Evolutionary conservation across 306 rosid genomes (phyloP).

Genomic region (Leucaena leucocephala): DNA sequence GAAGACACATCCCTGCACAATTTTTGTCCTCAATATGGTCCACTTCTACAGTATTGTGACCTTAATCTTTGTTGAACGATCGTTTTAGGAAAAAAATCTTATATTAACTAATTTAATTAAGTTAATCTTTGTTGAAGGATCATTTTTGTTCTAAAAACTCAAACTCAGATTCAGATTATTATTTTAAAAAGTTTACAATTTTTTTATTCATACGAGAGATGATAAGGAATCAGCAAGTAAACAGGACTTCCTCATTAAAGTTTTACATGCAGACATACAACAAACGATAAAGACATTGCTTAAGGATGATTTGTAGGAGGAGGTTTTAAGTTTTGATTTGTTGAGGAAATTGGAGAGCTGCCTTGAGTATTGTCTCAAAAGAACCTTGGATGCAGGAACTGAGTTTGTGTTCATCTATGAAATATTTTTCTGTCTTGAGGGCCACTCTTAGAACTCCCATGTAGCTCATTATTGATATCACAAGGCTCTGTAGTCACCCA

Average conservation of each 20-base stretch:
- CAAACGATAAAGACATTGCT: not conserved
- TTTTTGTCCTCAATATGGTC: not conserved
- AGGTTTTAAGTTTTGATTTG: not conserved
- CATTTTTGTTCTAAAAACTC: too few species aligned
- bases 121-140: too few species aligned
- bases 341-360: constrained; percentile 28
- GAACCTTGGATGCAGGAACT: constrained; percentile 51
- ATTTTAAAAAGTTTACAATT: not conserved
- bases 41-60: not conserved
- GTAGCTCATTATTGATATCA: constrained; percentile 53
- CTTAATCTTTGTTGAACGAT: not conserved
- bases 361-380: constrained; percentile 43
- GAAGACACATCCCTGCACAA: not conserved
- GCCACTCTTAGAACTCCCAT: constrained; percentile 52
- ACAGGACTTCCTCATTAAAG: not conserved
- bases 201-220: not conserved
- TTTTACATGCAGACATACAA: not conserved
- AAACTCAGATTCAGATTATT: not conserved
- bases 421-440: constrained; percentile 42
- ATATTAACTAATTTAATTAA: too few species aligned
- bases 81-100: too few species aligned
- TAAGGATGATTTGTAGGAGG: not conserved
- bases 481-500: constrained; percentile 50
- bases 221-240: not conserved
- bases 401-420: constrained; percentile 50